Percentiles rank a stretch among this genome's conserved stretches.
Evolutionary conservation across 306 rosid species (phyloP).

Genomic region (Lithocarpus polystachyus): DNA sequence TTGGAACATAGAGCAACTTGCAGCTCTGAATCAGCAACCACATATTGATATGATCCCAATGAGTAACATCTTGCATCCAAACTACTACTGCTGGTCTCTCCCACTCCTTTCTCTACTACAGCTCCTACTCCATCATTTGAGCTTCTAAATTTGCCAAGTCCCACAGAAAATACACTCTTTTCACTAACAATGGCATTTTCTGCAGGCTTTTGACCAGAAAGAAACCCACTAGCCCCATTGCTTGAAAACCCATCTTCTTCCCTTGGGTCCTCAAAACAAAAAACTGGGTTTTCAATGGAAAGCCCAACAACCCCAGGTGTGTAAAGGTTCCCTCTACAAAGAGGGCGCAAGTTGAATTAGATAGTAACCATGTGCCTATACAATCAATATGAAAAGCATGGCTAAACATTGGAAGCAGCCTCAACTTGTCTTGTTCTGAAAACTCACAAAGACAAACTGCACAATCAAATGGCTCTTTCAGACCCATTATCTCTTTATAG

Average conservation of each 20-base stretch:
- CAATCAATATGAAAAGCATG: too few relatives aligned
- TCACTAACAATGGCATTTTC: conserved; percentile 56
- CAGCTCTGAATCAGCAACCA: conserved; percentile 77
- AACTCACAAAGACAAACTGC: too few relatives aligned
- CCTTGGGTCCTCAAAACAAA: conserved; percentile 42
- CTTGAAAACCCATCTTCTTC: conserved; percentile 52
- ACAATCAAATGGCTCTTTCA: too few relatives aligned
- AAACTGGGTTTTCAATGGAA: conserved; percentile 53
- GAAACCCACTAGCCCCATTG: conserved; percentile 30
- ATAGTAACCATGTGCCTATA: too few relatives aligned
- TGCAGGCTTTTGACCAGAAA: conserved; percentile 40
- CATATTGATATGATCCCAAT: conserved; percentile 88
- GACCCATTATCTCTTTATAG: too few relatives aligned
- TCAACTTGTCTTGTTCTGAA: too few relatives aligned
- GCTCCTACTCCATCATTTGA: conserved; percentile 27
- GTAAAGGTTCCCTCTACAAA: too few relatives aligned
- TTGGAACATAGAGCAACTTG: conserved; percentile 59
- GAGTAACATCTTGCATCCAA: conserved; percentile 84
- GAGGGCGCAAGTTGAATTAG: too few relatives aligned
- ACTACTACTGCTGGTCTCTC: conserved; percentile 49
- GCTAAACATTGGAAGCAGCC: too few relatives aligned
- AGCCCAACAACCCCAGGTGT: too few relatives aligned
- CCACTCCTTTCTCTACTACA: conserved; percentile 31
- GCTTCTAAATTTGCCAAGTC: conserved; percentile 91
- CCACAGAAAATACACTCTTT: conserved; percentile 71